A percentile compares a stretch with the other conserved stretches of the same genome.
Conservation (phyloP, 768 basidiomycete species). For the Auricularia sp. region DNA sequence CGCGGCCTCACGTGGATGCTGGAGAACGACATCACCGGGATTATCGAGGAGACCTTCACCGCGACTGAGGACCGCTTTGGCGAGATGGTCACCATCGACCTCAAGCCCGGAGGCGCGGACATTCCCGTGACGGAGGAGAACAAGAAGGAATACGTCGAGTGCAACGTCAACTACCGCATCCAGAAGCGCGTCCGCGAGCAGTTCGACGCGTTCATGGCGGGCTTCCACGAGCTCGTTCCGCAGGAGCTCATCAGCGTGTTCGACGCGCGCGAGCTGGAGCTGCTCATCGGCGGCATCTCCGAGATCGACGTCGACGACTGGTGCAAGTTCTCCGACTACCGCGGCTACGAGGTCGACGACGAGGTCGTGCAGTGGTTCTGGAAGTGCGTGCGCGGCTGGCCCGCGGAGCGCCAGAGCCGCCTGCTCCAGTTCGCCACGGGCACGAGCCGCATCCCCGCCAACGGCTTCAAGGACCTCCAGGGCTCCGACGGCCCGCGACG, state of each 20-base stretch:
- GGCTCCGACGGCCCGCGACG: slow-evolving; percentile 94
- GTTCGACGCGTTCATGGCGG: slow-evolving; percentile 99
- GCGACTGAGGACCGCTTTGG: slow-evolving; percentile 97
- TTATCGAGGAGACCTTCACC: slow-evolving; percentile 96
- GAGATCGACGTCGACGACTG: slow-evolving; percentile 99
- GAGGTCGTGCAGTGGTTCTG: slow-evolving; percentile 99
- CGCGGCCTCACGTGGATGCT: slow-evolving; percentile 98
- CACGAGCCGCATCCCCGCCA: slow-evolving; percentile 93
- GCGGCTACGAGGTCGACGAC: slow-evolving; percentile 90
- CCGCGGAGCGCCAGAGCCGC: slow-evolving; percentile 94
- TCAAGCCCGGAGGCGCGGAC: slow-evolving; percentile 81
- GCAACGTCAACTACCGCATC: slow-evolving; percentile 93
- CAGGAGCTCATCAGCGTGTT: slow-evolving; percentile 97
- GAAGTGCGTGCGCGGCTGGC: slow-evolving; percentile 97
- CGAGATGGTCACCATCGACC: slow-evolving; percentile 93
- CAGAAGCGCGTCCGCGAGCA: slow-evolving; percentile 96
- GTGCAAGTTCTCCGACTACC: slow-evolving; percentile 98
- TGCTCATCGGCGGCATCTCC: slow-evolving; percentile 98
- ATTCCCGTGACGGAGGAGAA: slow-evolving; percentile 89
- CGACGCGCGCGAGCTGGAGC: slow-evolving; percentile 93
- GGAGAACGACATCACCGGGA: slow-evolving; percentile 98
- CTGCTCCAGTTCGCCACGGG: slow-evolving; percentile 94
- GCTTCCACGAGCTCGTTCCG: slow-evolving; percentile 97
- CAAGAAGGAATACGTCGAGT: slow-evolving; percentile 97
- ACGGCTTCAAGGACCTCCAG: slow-evolving; percentile 97